Evolutionary conservation across 768 basidiomycete species (phyloP).

Genomic region (Clathrus columnatus): DNA sequence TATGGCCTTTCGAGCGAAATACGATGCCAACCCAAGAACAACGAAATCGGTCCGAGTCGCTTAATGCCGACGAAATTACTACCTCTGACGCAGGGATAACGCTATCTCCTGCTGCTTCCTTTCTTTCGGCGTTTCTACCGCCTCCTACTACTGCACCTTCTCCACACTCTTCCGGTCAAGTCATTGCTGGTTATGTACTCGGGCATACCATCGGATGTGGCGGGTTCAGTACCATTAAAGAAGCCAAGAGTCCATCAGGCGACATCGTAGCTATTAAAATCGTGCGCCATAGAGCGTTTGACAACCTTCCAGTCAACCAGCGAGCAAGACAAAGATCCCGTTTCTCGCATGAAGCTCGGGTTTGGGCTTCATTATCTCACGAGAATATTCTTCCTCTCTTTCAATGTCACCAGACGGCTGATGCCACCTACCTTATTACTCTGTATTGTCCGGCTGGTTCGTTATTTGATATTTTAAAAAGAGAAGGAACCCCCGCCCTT

Average conservation of each 20-base stretch:
- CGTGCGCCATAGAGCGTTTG: constrained; percentile 36
- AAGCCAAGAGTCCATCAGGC: constrained; percentile 52
- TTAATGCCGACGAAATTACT: not conserved
- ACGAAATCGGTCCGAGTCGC: not conserved
- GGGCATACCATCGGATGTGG: constrained; percentile 73
- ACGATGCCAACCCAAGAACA: not conserved
- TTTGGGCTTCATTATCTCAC: constrained; percentile 73
- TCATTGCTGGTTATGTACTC: constrained; percentile 63
- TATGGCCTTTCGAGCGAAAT: not conserved
- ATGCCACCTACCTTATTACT: constrained; percentile 74
- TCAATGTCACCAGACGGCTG: constrained; percentile 44
- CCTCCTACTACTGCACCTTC: constrained; percentile 22
- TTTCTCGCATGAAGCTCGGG: constrained; percentile 57
- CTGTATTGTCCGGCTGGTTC: constrained; percentile 79
- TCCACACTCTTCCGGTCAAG: constrained; percentile 63
- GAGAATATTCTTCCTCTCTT: constrained; percentile 86
- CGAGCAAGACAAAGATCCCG: constrained; percentile 45
- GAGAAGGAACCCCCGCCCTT: constrained; percentile 58
- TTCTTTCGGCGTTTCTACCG: constrained; percentile 56
- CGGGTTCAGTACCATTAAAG: constrained; percentile 72
- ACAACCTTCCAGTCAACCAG: constrained; percentile 27
- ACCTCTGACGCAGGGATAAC: constrained; percentile 12
- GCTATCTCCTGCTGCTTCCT: constrained; percentile 65
- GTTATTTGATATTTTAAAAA: constrained; percentile 72
- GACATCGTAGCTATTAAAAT: constrained; percentile 81